Evolutionary conservation across 495 filamentous ascomycete genomes (phyloP).

Genomic region (Letharia lupina): DNA sequence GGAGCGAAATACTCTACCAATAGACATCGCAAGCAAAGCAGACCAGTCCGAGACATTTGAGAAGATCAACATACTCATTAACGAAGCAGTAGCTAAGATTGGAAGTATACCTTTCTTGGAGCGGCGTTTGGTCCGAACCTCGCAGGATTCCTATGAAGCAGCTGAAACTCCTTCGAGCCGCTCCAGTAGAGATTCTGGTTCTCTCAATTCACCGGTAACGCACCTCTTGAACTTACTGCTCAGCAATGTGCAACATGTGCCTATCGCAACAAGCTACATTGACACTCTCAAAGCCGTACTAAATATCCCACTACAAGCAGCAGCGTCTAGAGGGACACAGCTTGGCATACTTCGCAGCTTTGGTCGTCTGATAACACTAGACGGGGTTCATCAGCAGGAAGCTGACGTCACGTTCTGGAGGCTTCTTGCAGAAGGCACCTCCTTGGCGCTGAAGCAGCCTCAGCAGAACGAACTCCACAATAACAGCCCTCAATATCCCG

Average conservation of each 20-base stretch:
- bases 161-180: conserved; percentile 46
- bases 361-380: conserved; percentile 26
- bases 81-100: conserved; percentile 53
- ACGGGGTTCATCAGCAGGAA: conserved; percentile 1
- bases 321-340: conserved; percentile 36
- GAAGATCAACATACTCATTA: conserved; percentile 51
- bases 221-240: conserved; percentile 22
- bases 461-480: conserved; percentile 4
- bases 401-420: conserved; percentile 30
- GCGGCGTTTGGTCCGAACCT: conserved; percentile 46
- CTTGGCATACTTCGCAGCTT: conserved; percentile 40
- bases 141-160: conserved; percentile 37
- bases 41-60: conserved; percentile 32
- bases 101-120: conserved; percentile 74
- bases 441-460: conserved; percentile 21
- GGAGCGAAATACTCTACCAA: neutral
- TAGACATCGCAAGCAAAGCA: conserved; percentile 4
- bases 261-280: conserved; percentile 5
- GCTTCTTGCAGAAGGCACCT: conserved; percentile 32
- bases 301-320: conserved; percentile 18
- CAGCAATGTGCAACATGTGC: neutral
- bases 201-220: conserved; percentile 20
- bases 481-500: conserved; percentile 16
- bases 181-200: conserved; percentile 13
- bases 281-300: conserved; percentile 15